A percentile compares a stretch with the other conserved stretches of the same genome.
Conservation (phyloP, 1,139 yeast species). For the Saccharomyces hybrid region DNA sequence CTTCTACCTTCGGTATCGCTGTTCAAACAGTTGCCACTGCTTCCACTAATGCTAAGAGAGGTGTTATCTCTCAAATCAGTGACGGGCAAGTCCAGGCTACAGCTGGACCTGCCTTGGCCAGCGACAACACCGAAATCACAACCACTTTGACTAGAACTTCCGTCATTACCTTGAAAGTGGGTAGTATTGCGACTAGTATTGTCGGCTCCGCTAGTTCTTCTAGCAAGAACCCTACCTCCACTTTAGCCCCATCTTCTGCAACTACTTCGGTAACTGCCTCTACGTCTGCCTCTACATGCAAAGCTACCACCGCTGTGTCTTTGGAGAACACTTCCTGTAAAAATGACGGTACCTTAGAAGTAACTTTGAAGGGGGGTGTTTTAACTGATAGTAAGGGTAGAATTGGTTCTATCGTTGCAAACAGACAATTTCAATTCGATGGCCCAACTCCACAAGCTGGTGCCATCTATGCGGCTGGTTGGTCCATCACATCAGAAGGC, state of each 20-base stretch:
- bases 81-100: slow-evolving; percentile 2
- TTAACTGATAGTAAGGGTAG: slow-evolving; percentile 61
- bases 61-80: not conserved
- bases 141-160: slow-evolving; percentile 10
- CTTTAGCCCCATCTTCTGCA: slow-evolving; percentile 7
- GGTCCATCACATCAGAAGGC: slow-evolving; percentile 63
- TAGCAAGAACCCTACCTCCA: slow-evolving; percentile 4
- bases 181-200: slow-evolving; percentile 16
- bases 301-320: slow-evolving; percentile 10
- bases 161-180: not conserved
- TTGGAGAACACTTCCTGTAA: slow-evolving; percentile 43
- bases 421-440: slow-evolving; percentile 85
- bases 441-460: slow-evolving; percentile 93
- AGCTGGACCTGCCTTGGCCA: slow-evolving; percentile 1
- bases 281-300: slow-evolving; percentile 21
- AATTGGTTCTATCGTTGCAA: slow-evolving; percentile 76
- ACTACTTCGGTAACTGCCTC: slow-evolving; percentile 36
- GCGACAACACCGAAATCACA: not conserved
- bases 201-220: slow-evolving; percentile 6
- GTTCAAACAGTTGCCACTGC: not conserved
- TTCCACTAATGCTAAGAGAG: not conserved
- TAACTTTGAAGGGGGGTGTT: slow-evolving; percentile 48
- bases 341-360: slow-evolving; percentile 44
- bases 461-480: slow-evolving; percentile 77
- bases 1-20: slow-evolving; percentile 1